Conservation (phyloP, 2,329 filamentous ascomycete genomes). For the Epichloe gansuensis region DNA sequence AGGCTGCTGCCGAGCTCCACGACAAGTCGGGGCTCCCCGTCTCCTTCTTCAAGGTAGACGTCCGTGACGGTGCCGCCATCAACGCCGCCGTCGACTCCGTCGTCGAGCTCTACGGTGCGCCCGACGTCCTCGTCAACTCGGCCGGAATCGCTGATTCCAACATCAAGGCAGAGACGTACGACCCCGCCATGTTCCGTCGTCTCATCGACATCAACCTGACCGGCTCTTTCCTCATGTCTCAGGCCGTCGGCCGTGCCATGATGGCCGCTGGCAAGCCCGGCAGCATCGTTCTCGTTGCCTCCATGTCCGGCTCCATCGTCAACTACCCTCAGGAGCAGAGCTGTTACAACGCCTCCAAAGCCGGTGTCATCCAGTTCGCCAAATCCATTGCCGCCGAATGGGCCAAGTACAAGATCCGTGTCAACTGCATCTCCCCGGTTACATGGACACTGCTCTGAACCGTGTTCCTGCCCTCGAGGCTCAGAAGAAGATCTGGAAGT, state of each 20-base stretch:
- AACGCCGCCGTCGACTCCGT: constrained; percentile 56
- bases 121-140: constrained; percentile 68
- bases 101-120: constrained; percentile 51
- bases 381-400: constrained; percentile 76
- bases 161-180: constrained; percentile 70
- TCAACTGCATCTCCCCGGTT: constrained; percentile 76
- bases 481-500: constrained; percentile 73
- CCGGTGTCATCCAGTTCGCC: constrained; percentile 64
- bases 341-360: constrained; percentile 77
- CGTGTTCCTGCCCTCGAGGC: constrained; percentile 65
- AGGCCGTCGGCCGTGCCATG: constrained; percentile 61
- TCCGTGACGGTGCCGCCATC: constrained; percentile 59
- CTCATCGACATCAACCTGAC: constrained; percentile 75
- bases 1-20: constrained; percentile 57
- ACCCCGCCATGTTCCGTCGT: constrained; percentile 63
- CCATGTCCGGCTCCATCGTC: constrained; percentile 74
- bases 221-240: constrained; percentile 65
- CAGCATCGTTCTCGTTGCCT: constrained; percentile 63
- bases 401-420: constrained; percentile 68
- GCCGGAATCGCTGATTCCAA: constrained; percentile 76
- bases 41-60: constrained; percentile 68
- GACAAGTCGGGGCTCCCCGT: constrained; percentile 61
- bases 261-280: constrained; percentile 60
- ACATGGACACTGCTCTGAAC: constrained; percentile 79
- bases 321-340: constrained; percentile 78